A percentile compares a stretch with the other conserved stretches of the same genome.
Conservation (phyloP, 139 green algal species). For the Gonium pectorale region DNA sequence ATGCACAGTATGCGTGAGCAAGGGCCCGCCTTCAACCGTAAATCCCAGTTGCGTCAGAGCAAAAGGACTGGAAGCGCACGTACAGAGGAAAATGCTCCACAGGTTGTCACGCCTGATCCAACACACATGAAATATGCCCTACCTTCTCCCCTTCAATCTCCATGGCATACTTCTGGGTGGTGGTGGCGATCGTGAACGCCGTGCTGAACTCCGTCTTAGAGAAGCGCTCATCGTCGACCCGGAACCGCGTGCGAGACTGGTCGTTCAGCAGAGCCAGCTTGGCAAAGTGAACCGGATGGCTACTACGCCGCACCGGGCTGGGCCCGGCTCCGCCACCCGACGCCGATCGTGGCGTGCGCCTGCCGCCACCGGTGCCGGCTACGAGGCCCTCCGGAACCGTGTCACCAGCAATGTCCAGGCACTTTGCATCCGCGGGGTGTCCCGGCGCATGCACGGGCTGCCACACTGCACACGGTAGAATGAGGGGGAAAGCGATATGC, state of each 20-base stretch:
- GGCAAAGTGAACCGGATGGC: neutral
- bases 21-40: too few species aligned
- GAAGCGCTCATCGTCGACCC: constrained; percentile 12
- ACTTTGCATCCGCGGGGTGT: constrained; percentile 1
- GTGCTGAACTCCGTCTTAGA: constrained; percentile 41
- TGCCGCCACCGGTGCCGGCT: too few species aligned
- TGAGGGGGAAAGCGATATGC: neutral
- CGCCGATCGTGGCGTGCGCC: too few species aligned
- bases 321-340: too few species aligned
- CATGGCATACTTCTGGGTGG: constrained; percentile 43
- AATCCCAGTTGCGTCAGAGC: too few species aligned
- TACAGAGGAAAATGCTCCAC: too few species aligned
- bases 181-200: constrained; percentile 48
- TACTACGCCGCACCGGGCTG: neutral
- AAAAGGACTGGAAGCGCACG: too few species aligned
- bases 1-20: too few species aligned
- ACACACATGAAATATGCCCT: too few species aligned
- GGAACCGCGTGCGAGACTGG: constrained; percentile 60
- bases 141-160: constrained; percentile 37
- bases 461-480: constrained; percentile 32
- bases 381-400: too few species aligned
- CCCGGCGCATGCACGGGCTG: constrained; percentile 41
- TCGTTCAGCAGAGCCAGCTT: constrained; percentile 80
- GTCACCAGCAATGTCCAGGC: neutral
- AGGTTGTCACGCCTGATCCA: too few species aligned